Conservation (phyloP, 805 yeast genomes). For the Tetrapisispora arboricola region DNA sequence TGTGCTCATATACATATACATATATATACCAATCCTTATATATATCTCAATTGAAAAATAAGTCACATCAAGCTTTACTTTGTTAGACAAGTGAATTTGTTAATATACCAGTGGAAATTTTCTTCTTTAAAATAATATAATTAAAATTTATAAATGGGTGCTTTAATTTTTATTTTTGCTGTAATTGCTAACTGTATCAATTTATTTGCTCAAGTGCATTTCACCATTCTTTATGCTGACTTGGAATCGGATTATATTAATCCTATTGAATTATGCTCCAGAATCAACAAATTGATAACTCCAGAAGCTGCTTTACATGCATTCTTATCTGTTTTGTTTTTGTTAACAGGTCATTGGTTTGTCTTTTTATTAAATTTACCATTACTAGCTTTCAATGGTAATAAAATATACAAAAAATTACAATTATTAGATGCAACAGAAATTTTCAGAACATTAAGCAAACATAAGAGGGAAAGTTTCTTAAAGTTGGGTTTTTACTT, state of each 20-base stretch:
- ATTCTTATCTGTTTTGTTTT: slow-evolving; percentile 54
- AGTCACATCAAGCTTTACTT: too few relatives aligned
- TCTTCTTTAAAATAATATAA: neutral
- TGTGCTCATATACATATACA: too few relatives aligned
- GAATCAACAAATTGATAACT: slow-evolving; percentile 74
- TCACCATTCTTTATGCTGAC: slow-evolving; percentile 92
- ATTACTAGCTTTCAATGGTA: slow-evolving; percentile 69
- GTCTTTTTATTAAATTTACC: slow-evolving; percentile 77
- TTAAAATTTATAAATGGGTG: slow-evolving; percentile 7
- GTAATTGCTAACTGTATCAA: slow-evolving; percentile 79
- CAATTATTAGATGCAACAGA: slow-evolving; percentile 94
- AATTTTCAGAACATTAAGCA: slow-evolving; percentile 86
- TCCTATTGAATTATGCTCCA: slow-evolving; percentile 92
- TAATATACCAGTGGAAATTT: neutral
- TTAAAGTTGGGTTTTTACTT: slow-evolving; percentile 85
- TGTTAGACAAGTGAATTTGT: too few relatives aligned
- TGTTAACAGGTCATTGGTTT: slow-evolving; percentile 88
- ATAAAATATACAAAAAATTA: slow-evolving; percentile 68
- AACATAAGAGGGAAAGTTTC: slow-evolving; percentile 87
- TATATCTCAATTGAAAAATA: too few relatives aligned
- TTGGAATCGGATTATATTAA: slow-evolving; percentile 93
- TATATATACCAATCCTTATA: too few relatives aligned
- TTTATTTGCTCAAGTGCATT: slow-evolving; percentile 85
- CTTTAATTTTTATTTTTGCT: slow-evolving; percentile 49
- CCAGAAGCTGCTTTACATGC: slow-evolving; percentile 88